These are phyloP conservation scores for Aureobasidium mangrovei DNA, from an alignment of 2,329 filamentous ascomycete genomes.

Conservation along the genomic window DNA sequence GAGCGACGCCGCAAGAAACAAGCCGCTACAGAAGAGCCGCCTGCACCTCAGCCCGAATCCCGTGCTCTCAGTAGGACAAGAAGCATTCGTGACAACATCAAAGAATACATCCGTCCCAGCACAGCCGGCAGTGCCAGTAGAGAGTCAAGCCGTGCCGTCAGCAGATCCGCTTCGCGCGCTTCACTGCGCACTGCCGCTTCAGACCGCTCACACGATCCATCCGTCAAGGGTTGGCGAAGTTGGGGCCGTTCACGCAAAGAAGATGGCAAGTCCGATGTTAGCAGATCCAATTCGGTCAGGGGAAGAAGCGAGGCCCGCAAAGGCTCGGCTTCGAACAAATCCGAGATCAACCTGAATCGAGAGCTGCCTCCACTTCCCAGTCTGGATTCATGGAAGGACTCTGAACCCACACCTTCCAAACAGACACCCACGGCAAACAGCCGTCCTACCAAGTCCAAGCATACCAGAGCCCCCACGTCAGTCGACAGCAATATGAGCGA, in stretches of 20 bases:
- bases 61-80: constrained; percentile 20
- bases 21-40: neutral
- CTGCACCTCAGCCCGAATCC: neutral
- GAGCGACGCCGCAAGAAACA: constrained; percentile 27
- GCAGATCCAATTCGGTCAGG: constrained; percentile 10
- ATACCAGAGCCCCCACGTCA: neutral
- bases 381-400: constrained; percentile 32
- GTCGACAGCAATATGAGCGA: constrained; percentile 12
- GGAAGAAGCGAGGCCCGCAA: neutral
- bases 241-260: constrained; percentile 9
- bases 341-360: constrained; percentile 35
- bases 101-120: constrained; percentile 34
- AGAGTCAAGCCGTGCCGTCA: neutral
- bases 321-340: neutral
- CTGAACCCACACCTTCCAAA: constrained; percentile 12
- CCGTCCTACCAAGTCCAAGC: constrained; percentile 6
- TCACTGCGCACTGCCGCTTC: neutral
- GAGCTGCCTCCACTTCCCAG: constrained; percentile 40
- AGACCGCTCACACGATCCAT: neutral
- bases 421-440: neutral
- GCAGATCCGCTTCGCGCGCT: neutral
- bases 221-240: constrained; percentile 1
- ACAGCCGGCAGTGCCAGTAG: constrained; percentile 14
- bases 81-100: constrained; percentile 32
- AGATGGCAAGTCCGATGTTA: neutral